phyloP scores from a whole-genome alignment of 2,329 filamentous ascomycete species.

The Cladorrhinum sp. region DNA sequence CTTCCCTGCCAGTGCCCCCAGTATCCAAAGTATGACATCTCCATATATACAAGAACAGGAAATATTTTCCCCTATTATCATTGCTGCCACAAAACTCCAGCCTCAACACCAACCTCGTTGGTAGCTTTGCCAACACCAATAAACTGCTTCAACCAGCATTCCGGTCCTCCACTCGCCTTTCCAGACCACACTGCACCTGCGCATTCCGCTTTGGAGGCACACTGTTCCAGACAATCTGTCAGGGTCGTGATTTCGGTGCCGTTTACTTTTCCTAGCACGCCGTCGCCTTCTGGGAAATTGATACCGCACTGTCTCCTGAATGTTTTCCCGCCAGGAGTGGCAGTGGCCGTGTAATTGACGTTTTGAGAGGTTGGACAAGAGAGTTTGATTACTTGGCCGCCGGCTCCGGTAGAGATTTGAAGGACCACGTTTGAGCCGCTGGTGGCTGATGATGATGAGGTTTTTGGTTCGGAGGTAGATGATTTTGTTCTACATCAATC shows the following conservation, averaged over 20 bases:
- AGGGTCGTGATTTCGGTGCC: slow-evolving; percentile 3
- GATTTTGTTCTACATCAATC: neutral
- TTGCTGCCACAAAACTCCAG: slow-evolving; percentile 20
- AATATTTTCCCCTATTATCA: neutral
- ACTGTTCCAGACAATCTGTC: slow-evolving; percentile 18
- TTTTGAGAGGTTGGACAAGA: slow-evolving; percentile 14
- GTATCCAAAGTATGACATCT: no score
- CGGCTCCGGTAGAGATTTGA: neutral
- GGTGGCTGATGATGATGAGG: neutral
- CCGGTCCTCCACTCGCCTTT: neutral
- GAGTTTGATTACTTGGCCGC: neutral
- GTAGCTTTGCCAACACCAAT: slow-evolving; percentile 6
- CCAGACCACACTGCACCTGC: slow-evolving; percentile 17
- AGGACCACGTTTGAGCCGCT: neutral
- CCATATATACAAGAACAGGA: neutral
- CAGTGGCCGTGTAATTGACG: slow-evolving; percentile 11
- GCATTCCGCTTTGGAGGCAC: slow-evolving; percentile 15
- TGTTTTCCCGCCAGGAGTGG: neutral
- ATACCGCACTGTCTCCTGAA: slow-evolving; percentile 17
- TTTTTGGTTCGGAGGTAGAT: neutral
- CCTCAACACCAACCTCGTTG: slow-evolving; percentile 10
- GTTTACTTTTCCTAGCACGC: slow-evolving; percentile 1
- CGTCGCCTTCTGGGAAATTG: slow-evolving; percentile 18
- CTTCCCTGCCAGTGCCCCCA: no score
- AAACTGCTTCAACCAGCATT: slow-evolving; percentile 23